Base-by-base conservation (phyloP, 2,329 filamentous ascomycete genomes). In the Zopfia rhizophila region DNA sequence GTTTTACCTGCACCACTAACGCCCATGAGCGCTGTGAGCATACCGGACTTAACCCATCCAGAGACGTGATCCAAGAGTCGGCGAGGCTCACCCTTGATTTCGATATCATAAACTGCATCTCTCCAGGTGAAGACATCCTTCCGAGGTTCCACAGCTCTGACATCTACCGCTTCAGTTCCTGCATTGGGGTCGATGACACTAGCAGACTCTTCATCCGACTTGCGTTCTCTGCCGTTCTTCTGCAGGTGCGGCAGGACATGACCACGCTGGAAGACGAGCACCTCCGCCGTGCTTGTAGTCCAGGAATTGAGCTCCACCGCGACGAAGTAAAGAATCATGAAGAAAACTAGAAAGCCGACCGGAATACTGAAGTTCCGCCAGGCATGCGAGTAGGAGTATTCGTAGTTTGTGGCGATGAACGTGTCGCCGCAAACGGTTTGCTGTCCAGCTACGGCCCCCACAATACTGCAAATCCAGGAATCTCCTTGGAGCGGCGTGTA, bases 361-460 rank as follows among this genome's bases (percentile, higher is more conserved):
- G 90, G 65, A 43, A 91, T 88, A 1, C 87, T 87, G 46, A 89
- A 79, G 61, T 90, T 90, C 7, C 87, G 62, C 79, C 79, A 82
- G 14, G 72, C 68, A 35, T 77, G 72, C 18, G 66, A 70, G 57
- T 74, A 76, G 11, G 55, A 58, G 54, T 76, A 77, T 3, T 53
- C 24, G 45, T 68, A 72, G 3, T 61, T 53, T 1, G 59, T 45
- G 8, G 45, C 44, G 7, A 72, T 63, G 38, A 58, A 77, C 4
- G 58, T 61, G 29, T 76, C 74, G 13, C 75, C 75, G 23, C 45
- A 66, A 12, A 77, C 72, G 6, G 66, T 70, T 1, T 30, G 48
- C 43, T 69, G 53, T 6, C 75, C 75, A 18, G 69, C 64, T 3
- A 74, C 60, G 3, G 75, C 65, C 5, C 75, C 75, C 29, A 64